A percentile compares a stretch with the other conserved stretches of the same genome.
Evolutionary conservation across 75 land plant species (phyloP).

Genomic region (Selaginella tamariscina): DNA sequence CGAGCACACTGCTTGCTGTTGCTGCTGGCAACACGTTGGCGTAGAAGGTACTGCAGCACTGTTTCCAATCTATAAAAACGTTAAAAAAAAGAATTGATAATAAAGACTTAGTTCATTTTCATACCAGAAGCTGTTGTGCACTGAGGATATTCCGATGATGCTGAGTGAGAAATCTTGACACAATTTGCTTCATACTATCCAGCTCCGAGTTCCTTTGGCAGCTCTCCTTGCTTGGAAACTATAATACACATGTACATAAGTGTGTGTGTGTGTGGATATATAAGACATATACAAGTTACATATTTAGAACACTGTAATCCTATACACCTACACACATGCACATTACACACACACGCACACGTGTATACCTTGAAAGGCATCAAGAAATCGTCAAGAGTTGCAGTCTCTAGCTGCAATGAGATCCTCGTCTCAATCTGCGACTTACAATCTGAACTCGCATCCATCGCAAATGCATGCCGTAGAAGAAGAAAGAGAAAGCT

Average conservation of each 20-base stretch:
- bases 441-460: conserved; percentile 18
- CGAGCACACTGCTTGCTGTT: conserved; percentile 10
- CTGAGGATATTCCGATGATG: not conserved
- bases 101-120: no score
- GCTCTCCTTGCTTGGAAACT: no score
- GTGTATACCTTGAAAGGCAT: conserved; percentile 19
- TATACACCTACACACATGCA: no score
- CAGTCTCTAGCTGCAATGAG: conserved; percentile 46
- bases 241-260: no score
- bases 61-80: no score
- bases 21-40: not conserved
- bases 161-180: conserved; percentile 27
- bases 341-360: no score
- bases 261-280: no score
- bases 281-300: no score
- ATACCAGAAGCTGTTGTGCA: not conserved
- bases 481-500: conserved; percentile 64
- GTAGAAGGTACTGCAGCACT: not conserved
- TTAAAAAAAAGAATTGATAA: no score
- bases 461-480: conserved; percentile 29
- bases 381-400: conserved; percentile 48
- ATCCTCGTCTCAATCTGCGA: conserved; percentile 41
- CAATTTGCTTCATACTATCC: conserved; percentile 44
- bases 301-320: no score
- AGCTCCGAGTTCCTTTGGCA: conserved; percentile 28